Base-by-base conservation (phyloP, 305 asterid genomes). In the Fraxinus sp. region DNA sequence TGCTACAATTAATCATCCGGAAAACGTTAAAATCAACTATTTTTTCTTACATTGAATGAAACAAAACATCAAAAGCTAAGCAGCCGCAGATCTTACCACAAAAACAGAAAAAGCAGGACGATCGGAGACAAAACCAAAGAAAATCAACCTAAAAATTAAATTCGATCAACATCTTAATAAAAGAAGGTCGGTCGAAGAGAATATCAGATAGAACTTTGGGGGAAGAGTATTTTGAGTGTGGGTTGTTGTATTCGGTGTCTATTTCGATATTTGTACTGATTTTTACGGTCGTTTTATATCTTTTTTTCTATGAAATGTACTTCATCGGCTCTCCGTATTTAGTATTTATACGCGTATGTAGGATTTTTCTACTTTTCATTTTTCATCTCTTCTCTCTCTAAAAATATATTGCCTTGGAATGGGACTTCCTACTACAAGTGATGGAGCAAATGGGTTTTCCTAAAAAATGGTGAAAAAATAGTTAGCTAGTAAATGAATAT, bases 21-120 rank as follows among this genome's bases (percentile, higher is more conserved):
- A 26, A 78, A 86, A 78, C 75, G 70, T 81, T 57, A 64, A 49
- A 83, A 57, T 71, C 24, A 64, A 16, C 64, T 57, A 22, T 64
- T 41, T 79, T 64, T 46, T 62, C 78, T 62, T 66, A 83, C 81
- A 86, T 55, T 78, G 59, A 32, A 64, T 20, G 75, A 59, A 13
- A 83, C 5, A 3, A 14, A 32, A 28, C 36, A 22, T 57, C 77
- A 76, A 84, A 37, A 59, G 28, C 13, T 64, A 66, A 77, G 64
- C 57, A 86, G 81, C 22, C 44, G 72, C 78, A 84, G 89, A 90
- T 90, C 92, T 88, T 83, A 91, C 90, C 91, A 81, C 79, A 84
- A 76, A 84, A 64, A 82, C 79, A 52, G 80, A 76, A 80, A 82
- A 88, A 76, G 41, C 84, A 39, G 30, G 80, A 80, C 46, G 89